These are phyloP conservation scores for Jatropha curcas DNA, from an alignment of 345 rosid genomes.

Conservation along the genomic window DNA sequence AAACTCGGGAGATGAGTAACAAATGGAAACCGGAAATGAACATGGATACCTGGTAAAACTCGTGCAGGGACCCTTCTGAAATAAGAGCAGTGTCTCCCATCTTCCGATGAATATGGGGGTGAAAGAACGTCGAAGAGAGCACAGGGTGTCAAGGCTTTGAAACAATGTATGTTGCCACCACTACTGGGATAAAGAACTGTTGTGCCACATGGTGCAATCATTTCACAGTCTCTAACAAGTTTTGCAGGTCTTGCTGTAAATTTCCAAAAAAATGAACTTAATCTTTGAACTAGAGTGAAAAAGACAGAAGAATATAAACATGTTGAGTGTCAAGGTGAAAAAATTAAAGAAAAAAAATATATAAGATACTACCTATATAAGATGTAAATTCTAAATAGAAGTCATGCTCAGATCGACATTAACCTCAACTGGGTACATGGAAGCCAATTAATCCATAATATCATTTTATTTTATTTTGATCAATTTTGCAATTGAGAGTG, in stretches of 20 bases:
- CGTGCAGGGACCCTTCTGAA: constrained; percentile 50
- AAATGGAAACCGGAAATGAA: neutral
- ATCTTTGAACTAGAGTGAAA: neutral
- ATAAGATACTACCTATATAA: neutral
- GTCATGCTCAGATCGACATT: neutral
- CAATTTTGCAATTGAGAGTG: neutral
- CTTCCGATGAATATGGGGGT: constrained; percentile 68
- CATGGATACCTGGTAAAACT: constrained; percentile 57
- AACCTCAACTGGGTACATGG: neutral
- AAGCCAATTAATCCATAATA: neutral
- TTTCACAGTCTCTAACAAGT: constrained; percentile 62
- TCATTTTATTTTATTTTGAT: neutral
- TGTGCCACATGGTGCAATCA: constrained; percentile 62
- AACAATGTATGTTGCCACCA: constrained; percentile 88
- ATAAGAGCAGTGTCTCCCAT: constrained; percentile 66
- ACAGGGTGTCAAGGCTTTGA: constrained; percentile 70
- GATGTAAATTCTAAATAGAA: neutral
- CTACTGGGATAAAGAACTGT: constrained; percentile 68
- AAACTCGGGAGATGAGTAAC: neutral
- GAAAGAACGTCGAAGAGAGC: constrained; percentile 72
- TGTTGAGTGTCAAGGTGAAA: neutral
- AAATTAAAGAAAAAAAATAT: no score
- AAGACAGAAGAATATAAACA: neutral
- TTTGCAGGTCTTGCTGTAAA: constrained; percentile 78
- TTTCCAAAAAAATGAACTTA: constrained; percentile 10